Evolutionary conservation across 2,329 filamentous ascomycete species (phyloP), one percentile per base, ranked within the genome.

Genomic region (Fusarium fracticaudum): DNA sequence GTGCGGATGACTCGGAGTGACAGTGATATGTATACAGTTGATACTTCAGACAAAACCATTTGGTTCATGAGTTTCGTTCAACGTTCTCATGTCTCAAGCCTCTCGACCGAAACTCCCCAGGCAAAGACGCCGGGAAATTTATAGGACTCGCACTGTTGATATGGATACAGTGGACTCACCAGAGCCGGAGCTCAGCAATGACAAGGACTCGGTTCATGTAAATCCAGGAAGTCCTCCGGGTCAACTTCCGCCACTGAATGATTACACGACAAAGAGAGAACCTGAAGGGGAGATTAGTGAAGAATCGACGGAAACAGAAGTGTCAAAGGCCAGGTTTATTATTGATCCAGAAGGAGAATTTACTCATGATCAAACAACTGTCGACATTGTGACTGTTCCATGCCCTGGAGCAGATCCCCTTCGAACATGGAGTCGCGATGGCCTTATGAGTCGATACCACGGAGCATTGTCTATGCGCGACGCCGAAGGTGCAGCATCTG

Each of bases 301-400:
- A 5, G 71, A 76, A 14, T 41, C 51, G 12, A 48, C 59, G 3
- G 61, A 55, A 4, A 55, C 48, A 18, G 40, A 45, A n/a, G 53
- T 48, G 9, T 44, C 53, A 5, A 69, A 65, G 33, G 31, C 24
- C 22, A 72, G 66, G 5, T 83, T 84, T 71, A 77, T 73, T 26
- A 67, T 83, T 40, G 83, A 84, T 57, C 83, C 83, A 1, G 76
- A 72, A 10, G 83, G 83, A 22, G 75, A 80, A 33, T 72, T 79
- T 40, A 84, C 83, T 6, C 79, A 88, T 72, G 88, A 90, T 66
- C 84, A 88, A 74, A 90, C 88, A 2, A 84, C 81, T 8, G 87
- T 88, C 53, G 88, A 90, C 62, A 81, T 90, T 48, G 82, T 90
- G 44, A 84, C 87, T 11, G 85, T 90, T 11, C 87, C 88, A 0